A percentile compares a stretch with the other conserved stretches of the same genome.
phyloP scores from a whole-genome alignment of 2,329 filamentous ascomycete species.

The Ilyonectria destructans region DNA sequence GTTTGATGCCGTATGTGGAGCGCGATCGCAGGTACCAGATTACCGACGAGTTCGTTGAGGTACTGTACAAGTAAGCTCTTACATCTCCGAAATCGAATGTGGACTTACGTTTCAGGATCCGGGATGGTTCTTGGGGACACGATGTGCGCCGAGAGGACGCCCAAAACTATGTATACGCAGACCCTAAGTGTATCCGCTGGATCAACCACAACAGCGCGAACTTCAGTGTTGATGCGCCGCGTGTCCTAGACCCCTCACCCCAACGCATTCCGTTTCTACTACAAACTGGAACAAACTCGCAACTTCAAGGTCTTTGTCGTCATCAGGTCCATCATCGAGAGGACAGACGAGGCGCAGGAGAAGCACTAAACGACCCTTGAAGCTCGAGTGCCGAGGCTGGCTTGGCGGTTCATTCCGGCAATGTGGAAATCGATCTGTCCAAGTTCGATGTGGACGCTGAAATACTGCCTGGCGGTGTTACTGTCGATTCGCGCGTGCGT shows the following conservation, averaged over 20 bases:
- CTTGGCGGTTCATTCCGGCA: not conserved
- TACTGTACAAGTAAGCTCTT: not conserved
- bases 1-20: not conserved
- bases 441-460: not conserved
- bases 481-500: not conserved
- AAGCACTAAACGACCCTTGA: not conserved
- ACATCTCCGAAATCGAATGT: not conserved
- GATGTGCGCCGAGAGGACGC: not conserved
- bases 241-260: conserved; percentile 21
- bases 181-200: not conserved
- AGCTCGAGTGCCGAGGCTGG: not conserved
- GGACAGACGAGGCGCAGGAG: not conserved
- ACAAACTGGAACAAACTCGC: not conserved
- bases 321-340: not conserved
- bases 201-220: conserved; percentile 20
- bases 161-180: not conserved
- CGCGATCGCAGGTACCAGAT: not conserved
- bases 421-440: not conserved
- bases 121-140: not conserved
- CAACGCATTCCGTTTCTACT: conserved; percentile 20
- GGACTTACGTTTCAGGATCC: not conserved
- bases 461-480: not conserved
- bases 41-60: not conserved
- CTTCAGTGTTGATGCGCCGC: conserved; percentile 23
- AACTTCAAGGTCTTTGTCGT: not conserved